phyloP scores from a whole-genome alignment of 129 eudicot species.

The Chrysanthemum seticuspe region DNA sequence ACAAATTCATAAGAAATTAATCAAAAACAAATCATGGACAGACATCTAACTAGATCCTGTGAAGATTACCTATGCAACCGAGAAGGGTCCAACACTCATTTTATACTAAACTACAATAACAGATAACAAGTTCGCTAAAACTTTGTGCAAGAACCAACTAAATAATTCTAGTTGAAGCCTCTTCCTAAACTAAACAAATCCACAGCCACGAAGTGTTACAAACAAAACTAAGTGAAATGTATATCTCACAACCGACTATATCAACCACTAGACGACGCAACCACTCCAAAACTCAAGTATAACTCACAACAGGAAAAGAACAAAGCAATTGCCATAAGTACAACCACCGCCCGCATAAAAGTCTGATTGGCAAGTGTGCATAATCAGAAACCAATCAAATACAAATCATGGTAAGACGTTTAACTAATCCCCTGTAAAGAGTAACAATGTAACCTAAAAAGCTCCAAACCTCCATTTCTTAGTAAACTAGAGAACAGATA shows the following conservation, averaged over 20 bases:
- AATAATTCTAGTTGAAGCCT: too few species aligned
- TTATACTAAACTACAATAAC: too few species aligned
- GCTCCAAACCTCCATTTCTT: background rate
- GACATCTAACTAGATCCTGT: background rate
- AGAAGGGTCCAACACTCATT: too few species aligned
- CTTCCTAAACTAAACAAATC: too few species aligned
- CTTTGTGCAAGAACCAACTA: too few species aligned
- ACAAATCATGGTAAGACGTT: background rate
- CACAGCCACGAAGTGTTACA: too few species aligned
- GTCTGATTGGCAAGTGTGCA: background rate
- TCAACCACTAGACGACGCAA: too few species aligned
- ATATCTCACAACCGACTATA: too few species aligned
- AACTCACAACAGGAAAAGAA: background rate
- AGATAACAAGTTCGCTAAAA: too few species aligned
- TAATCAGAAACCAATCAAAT: slow-evolving; percentile 3
- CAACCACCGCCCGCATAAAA: background rate
- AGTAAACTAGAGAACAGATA: background rate
- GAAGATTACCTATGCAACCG: too few species aligned
- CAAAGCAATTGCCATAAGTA: slow-evolving; percentile 9
- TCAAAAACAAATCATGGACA: background rate
- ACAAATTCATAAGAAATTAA: too few species aligned
- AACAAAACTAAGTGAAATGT: too few species aligned
- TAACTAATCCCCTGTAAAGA: background rate
- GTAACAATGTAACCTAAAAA: background rate
- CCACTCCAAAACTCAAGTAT: background rate